Evolutionary conservation across 2,329 filamentous ascomycete genomes (phyloP).

Genomic region (Stemphylium vesicarium): DNA sequence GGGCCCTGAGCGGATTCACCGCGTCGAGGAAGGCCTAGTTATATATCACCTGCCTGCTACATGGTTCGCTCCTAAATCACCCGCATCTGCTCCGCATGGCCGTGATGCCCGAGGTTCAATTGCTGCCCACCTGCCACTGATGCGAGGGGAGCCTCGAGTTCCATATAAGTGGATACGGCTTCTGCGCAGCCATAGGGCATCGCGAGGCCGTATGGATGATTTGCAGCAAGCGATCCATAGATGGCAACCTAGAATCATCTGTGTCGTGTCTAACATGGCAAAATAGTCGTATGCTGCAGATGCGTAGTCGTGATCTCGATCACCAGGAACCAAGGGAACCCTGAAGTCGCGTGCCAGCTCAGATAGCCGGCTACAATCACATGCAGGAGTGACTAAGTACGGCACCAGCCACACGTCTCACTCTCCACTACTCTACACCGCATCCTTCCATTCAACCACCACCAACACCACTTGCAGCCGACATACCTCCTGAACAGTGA

Average conservation of each 20-base stretch:
- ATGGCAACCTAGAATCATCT: background rate
- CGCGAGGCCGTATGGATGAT: background rate
- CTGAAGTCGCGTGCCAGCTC: conserved; percentile 14
- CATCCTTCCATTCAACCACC: conserved; percentile 20
- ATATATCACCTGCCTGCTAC: conserved; percentile 30
- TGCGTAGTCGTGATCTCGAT: background rate
- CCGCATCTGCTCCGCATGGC: conserved; percentile 32
- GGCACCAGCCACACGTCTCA: conserved; percentile 32
- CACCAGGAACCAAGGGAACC: conserved; percentile 5
- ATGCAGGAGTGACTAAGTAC: conserved; percentile 26
- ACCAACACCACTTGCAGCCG: conserved; percentile 14
- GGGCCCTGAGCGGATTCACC: conserved; percentile 4
- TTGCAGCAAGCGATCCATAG: background rate
- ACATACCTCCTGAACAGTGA: background rate
- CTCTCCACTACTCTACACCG: conserved; percentile 26
- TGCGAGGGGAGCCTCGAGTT: conserved; percentile 8
- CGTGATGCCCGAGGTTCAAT: conserved; percentile 34
- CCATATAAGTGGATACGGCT: conserved; percentile 5
- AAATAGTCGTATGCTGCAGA: background rate
- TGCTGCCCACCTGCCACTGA: background rate
- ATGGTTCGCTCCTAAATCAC: conserved; percentile 31
- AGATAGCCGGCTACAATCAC: conserved; percentile 26
- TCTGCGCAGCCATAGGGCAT: background rate
- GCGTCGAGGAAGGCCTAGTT: conserved; percentile 28
- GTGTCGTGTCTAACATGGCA: background rate